These are phyloP conservation scores for Podila horticola DNA, from an alignment of 192 early-diverging fungal species.

Conservation along the genomic window DNA sequence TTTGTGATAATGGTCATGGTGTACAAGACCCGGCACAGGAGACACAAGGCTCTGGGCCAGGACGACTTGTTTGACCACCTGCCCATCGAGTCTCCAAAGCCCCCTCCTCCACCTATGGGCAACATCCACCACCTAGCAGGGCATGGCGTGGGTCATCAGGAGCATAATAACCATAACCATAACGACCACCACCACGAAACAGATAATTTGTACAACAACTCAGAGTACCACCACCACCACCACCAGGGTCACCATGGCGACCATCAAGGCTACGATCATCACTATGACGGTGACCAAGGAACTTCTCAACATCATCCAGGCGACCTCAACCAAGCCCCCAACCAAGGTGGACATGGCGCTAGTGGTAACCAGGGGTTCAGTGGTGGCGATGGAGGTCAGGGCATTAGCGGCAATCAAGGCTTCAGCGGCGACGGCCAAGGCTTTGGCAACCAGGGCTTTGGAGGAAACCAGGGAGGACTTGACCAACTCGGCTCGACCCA, in stretches of 20 bases:
- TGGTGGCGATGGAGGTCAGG: not conserved
- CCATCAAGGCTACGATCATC: conserved; percentile 2
- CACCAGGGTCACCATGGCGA: conserved; percentile 1
- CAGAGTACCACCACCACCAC: not conserved
- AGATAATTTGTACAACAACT: conserved; percentile 4
- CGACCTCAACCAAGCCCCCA: not conserved
- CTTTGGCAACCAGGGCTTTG: not conserved
- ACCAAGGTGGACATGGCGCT: no score
- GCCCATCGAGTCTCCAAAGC: conserved; percentile 12
- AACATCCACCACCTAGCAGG: not conserved
- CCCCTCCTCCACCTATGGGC: conserved; percentile 13
- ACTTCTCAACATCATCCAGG: not conserved
- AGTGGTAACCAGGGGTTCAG: not conserved
- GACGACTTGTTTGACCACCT: conserved; percentile 38
- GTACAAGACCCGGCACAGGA: conserved; percentile 12
- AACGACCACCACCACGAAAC: conserved; percentile 10
- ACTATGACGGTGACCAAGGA: not conserved
- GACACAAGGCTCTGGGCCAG: conserved; percentile 21
- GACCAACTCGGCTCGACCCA: not conserved
- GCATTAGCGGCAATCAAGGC: not conserved
- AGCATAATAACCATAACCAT: not conserved
- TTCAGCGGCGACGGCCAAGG: conserved; percentile 1
- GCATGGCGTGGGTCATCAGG: conserved; percentile 1
- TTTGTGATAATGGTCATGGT: conserved; percentile 19
- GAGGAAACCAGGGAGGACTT: conserved; percentile 19